These are phyloP conservation scores for Strigomonas oncopelti DNA, from an alignment of 208 protist species.

Conservation along the genomic window DNA sequence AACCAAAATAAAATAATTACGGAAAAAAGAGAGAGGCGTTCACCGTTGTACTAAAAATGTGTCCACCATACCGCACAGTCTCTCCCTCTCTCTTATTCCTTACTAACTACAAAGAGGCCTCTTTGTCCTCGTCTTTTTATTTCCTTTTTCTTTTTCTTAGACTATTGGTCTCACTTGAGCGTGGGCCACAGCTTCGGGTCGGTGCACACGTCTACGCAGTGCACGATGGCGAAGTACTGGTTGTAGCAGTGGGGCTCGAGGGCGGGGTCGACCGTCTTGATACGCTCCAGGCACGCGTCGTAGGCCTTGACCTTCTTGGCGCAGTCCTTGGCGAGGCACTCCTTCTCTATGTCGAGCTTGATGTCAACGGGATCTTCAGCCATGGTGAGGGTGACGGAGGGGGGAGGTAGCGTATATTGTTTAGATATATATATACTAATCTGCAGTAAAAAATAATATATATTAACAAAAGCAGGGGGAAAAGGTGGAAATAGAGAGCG, in stretches of 20 bases:
- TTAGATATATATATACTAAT: neutral
- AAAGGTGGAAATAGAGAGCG: neutral
- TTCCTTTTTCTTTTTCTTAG: no score
- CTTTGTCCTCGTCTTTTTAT: no score
- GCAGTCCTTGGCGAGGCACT: constrained; percentile 61
- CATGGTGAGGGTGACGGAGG: constrained; percentile 13
- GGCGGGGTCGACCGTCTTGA: constrained; percentile 49
- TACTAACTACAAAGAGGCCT: neutral
- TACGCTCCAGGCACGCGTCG: constrained; percentile 73
- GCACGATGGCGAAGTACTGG: constrained; percentile 78
- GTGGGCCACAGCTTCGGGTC: constrained; percentile 77
- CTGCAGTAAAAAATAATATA: neutral
- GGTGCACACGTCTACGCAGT: constrained; percentile 78
- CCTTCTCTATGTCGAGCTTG: constrained; percentile 72
- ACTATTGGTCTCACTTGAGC: constrained; percentile 42
- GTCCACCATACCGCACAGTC: neutral
- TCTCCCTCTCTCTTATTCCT: neutral
- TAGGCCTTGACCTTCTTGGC: constrained; percentile 60
- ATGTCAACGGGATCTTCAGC: constrained; percentile 68
- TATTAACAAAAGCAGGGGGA: neutral
- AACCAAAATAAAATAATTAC: constrained; percentile 6
- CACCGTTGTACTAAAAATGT: neutral
- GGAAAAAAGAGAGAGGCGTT: neutral
- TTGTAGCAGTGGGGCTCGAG: constrained; percentile 77
- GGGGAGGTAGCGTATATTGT: neutral